Evolutionary conservation across 176 grass and related monocot genomes (phyloP), one percentile per base, ranked within the genome.

Genomic region (Musa itinerans): DNA sequence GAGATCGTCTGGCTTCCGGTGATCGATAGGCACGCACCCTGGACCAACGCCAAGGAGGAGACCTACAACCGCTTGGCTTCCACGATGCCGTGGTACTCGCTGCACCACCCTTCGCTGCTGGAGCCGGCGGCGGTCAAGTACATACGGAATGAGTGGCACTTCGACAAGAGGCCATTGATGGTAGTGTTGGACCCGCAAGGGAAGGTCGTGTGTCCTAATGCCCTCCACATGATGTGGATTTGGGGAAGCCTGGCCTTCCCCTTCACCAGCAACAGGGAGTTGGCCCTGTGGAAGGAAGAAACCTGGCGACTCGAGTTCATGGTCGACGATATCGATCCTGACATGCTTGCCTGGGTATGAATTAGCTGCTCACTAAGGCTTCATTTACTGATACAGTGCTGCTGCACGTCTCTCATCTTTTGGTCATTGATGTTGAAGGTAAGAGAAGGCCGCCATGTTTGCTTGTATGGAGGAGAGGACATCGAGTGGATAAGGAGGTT

Each of bases 191-290:
- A 87, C 58, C 54, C 64, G 0, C 80, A 87, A 55, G 85, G 85
- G 12, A 87, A 77, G 76, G 71, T 87, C 0, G 85, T 83, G 11
- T 87, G 72, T 54, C 85, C 80, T 11, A 87, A 87, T 49, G 85
- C 85, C 53, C 65, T 87, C 25, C 81, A 76, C 81, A 87, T 87
- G 85, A 80, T 87, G 50, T 83, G 76, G 85, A 87, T 87, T 57
- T 87, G 85, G 85, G 85, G 81, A 3, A 87, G 65, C 26, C 76
- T 80, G 4, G 85, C 85, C n/a, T 80, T 76, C 72, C 85, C 85
- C 0, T 87, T 87, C 17, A 87, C 80, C 15, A 87, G 70, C 63
- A 63, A 59, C 65, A 79, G 81, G 69, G 81, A 87, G 71, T 76
- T 83, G 76, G 64, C 76, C 55, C 81, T 87, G 9, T 87, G 85